A percentile compares a stretch with the other conserved stretches of the same genome.
Evolutionary conservation across 2,329 filamentous ascomycete genomes (phyloP).

Genomic region (Beauveria medogensis): DNA sequence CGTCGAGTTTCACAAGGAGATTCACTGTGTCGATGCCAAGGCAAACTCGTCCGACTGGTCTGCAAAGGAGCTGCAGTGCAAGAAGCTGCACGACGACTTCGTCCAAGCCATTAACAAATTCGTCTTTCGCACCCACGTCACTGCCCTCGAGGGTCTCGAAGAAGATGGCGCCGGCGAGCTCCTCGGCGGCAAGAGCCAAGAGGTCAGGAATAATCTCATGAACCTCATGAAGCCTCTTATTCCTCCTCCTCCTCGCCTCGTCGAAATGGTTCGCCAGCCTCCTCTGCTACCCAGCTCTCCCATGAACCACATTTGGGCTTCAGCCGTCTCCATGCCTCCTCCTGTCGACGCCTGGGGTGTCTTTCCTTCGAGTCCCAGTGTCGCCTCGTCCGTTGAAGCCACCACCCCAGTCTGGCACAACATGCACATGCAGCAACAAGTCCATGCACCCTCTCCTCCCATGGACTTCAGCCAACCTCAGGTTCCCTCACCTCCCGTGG

Average conservation of each 20-base stretch:
- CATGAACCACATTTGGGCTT: slow-evolving; percentile 68
- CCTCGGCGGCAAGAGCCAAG: slow-evolving; percentile 81
- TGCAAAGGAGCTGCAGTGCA: slow-evolving; percentile 91
- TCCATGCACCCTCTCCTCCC: slow-evolving; percentile 66
- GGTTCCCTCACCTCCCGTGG: slow-evolving; percentile 68
- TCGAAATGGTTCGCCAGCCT: slow-evolving; percentile 82
- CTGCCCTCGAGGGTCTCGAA: slow-evolving; percentile 88
- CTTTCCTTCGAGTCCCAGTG: slow-evolving; percentile 78
- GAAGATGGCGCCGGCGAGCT: slow-evolving; percentile 94
- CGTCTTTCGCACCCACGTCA: slow-evolving; percentile 82
- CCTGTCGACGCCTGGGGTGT: slow-evolving; percentile 84
- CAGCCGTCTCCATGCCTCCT: slow-evolving; percentile 56
- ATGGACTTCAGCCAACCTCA: slow-evolving; percentile 56
- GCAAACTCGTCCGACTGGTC: slow-evolving; percentile 90
- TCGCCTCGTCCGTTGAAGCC: slow-evolving; percentile 66
- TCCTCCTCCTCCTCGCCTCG: slow-evolving; percentile 71
- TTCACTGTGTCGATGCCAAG: slow-evolving; percentile 85
- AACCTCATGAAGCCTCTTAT: slow-evolving; percentile 80
- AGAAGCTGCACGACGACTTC: slow-evolving; percentile 96
- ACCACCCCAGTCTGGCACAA: slow-evolving; percentile 68
- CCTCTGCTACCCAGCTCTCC: slow-evolving; percentile 80
- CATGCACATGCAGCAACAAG: slow-evolving; percentile 63
- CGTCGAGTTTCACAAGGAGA: slow-evolving; percentile 91
- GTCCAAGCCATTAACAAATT: slow-evolving; percentile 96
- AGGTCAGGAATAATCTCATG: slow-evolving; percentile 83